Base-by-base conservation (phyloP, 768 basidiomycete species). In the Hydnomerulius pinastri region DNA sequence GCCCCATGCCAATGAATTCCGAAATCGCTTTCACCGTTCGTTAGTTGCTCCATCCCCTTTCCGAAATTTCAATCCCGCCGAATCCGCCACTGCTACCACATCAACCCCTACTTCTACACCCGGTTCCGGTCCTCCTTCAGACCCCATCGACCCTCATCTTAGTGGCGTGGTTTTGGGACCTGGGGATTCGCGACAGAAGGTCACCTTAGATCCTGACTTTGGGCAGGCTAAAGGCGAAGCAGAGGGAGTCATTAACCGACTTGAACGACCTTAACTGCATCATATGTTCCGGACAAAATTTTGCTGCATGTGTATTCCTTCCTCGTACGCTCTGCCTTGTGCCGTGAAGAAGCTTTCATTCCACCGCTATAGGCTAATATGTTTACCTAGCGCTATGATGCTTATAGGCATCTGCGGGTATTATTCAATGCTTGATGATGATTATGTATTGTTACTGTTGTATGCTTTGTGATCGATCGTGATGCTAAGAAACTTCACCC, bases 11-110 rank as follows among this genome's bases (percentile, higher is more conserved):
- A 79, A 73, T 57, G 83, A 86, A 44, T 82, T 86, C 56, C 82
- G 85, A 18, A 81, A 80, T 8, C 81, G 85, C 39, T 87, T 87
- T 62, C 83, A 82, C 50, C 73, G 83, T 20, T 68, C 83, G 2
- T 73, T 87, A 41, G 73, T 76, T 15, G 83, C 77, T 0, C 84
- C 83, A 0, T 74, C 81, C 0, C 85, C 86, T 4, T 87, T 86
- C 67, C 69, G 62, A n/a, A 66, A 52, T 43, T 68, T 68, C 44
- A 66, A 61, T 33, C 51, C 62, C 6, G 39, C 55, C 0, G 67
- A 69, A 1, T 64, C 64, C 35, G 54, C 67, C 4, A 68, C 66
- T 23, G 66, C 64, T 5, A 64, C 66, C 25, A 61, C 67, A 7
- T 65, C 69, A 1, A 69, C 69, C 4, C 65, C 67, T 12, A 69